Base-by-base conservation (phyloP, 2,329 filamentous ascomycete species). In the Xylaria sp. region DNA sequence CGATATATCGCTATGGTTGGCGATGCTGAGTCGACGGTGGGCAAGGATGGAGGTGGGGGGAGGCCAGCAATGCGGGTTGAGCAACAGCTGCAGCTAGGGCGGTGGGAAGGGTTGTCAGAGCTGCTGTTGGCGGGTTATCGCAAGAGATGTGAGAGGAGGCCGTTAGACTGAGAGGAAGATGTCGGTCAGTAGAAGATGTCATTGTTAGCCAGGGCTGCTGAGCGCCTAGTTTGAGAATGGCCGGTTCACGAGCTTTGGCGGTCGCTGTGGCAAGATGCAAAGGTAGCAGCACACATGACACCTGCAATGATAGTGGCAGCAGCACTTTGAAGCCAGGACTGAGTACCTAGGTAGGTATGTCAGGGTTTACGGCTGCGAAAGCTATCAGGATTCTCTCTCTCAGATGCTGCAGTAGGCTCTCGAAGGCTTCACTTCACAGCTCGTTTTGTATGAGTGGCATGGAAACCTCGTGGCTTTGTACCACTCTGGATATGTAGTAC, bases 371-470 rank as follows among this genome's bases (percentile, higher is more conserved):
- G 31, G 52, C 52, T 12, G 52, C 25, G 50, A 25, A 18, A 63
- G 61, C 39, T 34, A 63, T 10, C 7, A 41, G 7, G 37, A 34
- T 5, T 39, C 28, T 46, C 34, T 37, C 10, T 37, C 8, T 37
- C 34, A 23, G 12, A 8, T 31, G 50, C 23, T 28, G 13, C 10
- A 23, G 52, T 8, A 5, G 9, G 13, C 15, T 23, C n/a, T 20
- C 41, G 1, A n/a, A 34, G 37, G 48, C 23, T 20, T 65, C 34
- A 25, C 46, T 52, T 59, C 12, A 52, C 54, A 41, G 46, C 54
- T 52, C 2, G 31, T 12, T 28, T 23, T 5, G 39, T 44, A 25
- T 23, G 23, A 41, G n/a, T 50, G 25, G n/a, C 13, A 31, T 51
- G 44, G 31, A 58, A 8, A 41, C 25, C 44, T 12, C 15, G 10